Conservation (phyloP, 2,329 filamentous ascomycete genomes). For the Lecanicillium sp. region DNA sequence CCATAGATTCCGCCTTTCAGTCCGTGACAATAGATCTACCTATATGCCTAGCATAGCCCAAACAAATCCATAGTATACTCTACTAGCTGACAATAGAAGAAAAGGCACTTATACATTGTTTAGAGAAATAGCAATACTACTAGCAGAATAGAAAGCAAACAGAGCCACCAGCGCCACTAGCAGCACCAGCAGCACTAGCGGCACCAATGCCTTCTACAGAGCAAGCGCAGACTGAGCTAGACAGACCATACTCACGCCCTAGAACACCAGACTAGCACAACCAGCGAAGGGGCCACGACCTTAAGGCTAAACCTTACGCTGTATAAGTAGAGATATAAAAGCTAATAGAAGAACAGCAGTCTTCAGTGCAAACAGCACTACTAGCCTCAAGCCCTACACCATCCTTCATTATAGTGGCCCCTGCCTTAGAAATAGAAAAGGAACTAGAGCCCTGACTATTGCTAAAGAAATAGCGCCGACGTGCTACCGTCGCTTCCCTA, state of each 20-base stretch:
- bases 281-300: not conserved
- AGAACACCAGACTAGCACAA: not conserved
- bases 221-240: not conserved
- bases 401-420: not conserved
- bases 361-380: not conserved
- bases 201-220: not conserved
- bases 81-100: not conserved
- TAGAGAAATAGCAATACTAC: not conserved
- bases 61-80: not conserved
- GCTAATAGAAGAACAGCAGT: too few relatives aligned
- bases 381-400: not conserved
- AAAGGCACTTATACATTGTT: not conserved
- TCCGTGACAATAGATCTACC: not conserved
- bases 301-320: not conserved
- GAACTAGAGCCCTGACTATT: not conserved
- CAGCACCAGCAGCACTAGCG: not conserved
- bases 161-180: not conserved
- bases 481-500: not conserved
- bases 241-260: not conserved
- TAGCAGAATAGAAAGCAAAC: not conserved
- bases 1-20: too few relatives aligned
- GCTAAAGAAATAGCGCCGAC: not conserved
- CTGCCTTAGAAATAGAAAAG: not conserved
- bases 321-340: too few relatives aligned
- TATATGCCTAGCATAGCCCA: not conserved